Evolutionary conservation across 1,284 basidiomycete genomes (phyloP).

Genomic region (Cerrena zonata): DNA sequence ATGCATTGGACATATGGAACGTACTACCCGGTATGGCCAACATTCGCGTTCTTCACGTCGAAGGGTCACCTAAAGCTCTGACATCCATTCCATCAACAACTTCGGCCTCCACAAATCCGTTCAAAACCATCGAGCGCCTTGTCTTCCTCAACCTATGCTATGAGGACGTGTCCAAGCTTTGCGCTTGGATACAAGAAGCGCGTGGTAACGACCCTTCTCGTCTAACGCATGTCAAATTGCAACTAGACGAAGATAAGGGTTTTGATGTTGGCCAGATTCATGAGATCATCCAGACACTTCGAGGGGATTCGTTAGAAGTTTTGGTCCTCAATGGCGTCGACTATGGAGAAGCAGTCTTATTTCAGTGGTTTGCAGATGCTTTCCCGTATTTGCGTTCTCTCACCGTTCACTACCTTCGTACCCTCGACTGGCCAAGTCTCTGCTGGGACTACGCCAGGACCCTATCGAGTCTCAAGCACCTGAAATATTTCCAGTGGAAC

Average conservation of each 20-base stretch:
- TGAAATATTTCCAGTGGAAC: conserved; percentile 13
- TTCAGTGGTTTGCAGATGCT: conserved; percentile 8
- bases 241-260: not conserved
- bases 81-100: not conserved
- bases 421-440: conserved; percentile 8
- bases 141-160: no score
- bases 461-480: conserved; percentile 5
- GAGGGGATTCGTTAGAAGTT: conserved; percentile 6
- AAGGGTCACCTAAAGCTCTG: not conserved
- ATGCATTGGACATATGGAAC: not conserved
- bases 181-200: not conserved
- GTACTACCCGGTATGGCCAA: not conserved
- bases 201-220: not conserved
- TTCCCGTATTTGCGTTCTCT: conserved; percentile 13
- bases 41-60: not conserved
- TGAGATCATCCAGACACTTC: not conserved
- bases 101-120: not conserved
- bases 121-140: conserved; percentile 3
- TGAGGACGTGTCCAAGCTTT: not conserved
- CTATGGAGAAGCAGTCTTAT: conserved; percentile 6
- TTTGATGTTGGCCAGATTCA: not conserved
- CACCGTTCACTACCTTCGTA: conserved; percentile 9
- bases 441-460: conserved; percentile 9
- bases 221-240: not conserved
- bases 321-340: conserved; percentile 13